phyloP scores from a whole-genome alignment of 768 basidiomycete genomes.

The Hirschioporus abietinus region DNA sequence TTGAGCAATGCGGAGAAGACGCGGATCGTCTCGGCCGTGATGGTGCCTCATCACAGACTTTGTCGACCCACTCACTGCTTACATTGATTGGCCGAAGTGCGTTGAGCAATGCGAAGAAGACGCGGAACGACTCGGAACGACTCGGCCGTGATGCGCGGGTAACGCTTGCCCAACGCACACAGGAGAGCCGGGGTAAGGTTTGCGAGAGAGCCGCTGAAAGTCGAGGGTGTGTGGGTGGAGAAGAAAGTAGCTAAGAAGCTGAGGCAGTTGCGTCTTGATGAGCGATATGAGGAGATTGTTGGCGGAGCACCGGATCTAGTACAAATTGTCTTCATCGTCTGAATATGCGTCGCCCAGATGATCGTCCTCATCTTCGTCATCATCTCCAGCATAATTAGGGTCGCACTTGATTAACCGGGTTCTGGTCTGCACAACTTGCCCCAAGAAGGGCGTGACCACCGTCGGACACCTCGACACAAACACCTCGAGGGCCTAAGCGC shows the following conservation, averaged over 20 bases:
- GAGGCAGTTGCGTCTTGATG: constrained; percentile 78
- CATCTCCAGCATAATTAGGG: constrained; percentile 78
- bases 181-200: constrained; percentile 71
- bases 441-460: constrained; percentile 72
- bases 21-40: constrained; percentile 83
- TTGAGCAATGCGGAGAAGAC: constrained; percentile 81
- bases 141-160: constrained; percentile 87
- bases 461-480: constrained; percentile 78
- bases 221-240: constrained; percentile 56
- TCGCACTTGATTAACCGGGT: constrained; percentile 86
- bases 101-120: too few relatives aligned
- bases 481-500: constrained; percentile 82
- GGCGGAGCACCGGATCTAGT: constrained; percentile 92
- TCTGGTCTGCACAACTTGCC: constrained; percentile 62
- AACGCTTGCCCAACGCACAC: constrained; percentile 69
- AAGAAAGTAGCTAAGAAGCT: constrained; percentile 86
- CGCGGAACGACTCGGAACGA: too few relatives aligned
- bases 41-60: too few relatives aligned
- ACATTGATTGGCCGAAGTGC: too few relatives aligned
- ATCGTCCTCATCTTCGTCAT: constrained; percentile 68
- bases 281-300: constrained; percentile 85
- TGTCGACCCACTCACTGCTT: too few relatives aligned
- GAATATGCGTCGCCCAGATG: constrained; percentile 88
- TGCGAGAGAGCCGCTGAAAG: constrained; percentile 57
- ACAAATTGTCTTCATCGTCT: constrained; percentile 97